phyloP scores from a whole-genome alignment of 2,329 filamentous ascomycete species.

The Ascochyta koolunga region DNA sequence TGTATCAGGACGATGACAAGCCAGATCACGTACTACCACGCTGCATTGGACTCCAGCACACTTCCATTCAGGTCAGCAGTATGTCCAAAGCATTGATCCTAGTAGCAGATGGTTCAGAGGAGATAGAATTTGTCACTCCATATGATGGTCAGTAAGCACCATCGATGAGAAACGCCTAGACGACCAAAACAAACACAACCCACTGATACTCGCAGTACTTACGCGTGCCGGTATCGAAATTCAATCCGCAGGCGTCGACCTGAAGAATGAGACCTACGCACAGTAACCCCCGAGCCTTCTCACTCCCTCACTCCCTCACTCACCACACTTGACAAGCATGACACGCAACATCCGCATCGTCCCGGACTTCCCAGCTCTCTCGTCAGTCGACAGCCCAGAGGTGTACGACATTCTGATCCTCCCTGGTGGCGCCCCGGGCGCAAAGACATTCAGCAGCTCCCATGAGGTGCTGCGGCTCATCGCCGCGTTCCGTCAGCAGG shows the following conservation, averaged over 20 bases:
- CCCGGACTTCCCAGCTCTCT: conserved; percentile 39
- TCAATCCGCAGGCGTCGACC: conserved; percentile 42
- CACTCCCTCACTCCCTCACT: background rate
- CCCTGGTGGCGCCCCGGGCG: conserved; percentile 47
- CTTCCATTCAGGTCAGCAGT: background rate
- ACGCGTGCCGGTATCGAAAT: conserved; percentile 48
- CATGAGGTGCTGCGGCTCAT: conserved; percentile 38
- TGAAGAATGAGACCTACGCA: conserved; percentile 39
- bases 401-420: conserved; percentile 45
- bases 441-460: conserved; percentile 41
- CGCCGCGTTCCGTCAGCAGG: conserved; percentile 32
- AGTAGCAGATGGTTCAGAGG: conserved; percentile 49
- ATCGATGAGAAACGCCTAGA: background rate
- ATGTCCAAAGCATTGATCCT: conserved; percentile 48
- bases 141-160: conserved; percentile 43
- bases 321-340: conserved; percentile 31
- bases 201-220: conserved; percentile 35
- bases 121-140: conserved; percentile 51
- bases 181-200: background rate
- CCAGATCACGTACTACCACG: background rate
- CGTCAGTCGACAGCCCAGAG: conserved; percentile 19
- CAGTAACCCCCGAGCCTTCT: conserved; percentile 23
- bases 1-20: background rate
- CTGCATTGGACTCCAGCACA: background rate
- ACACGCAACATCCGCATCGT: conserved; percentile 47